A percentile compares a stretch with the other conserved stretches of the same genome.
Evolutionary conservation across 331 rosid genomes (phyloP).

Genomic region (Stylosanthes scabra): DNA sequence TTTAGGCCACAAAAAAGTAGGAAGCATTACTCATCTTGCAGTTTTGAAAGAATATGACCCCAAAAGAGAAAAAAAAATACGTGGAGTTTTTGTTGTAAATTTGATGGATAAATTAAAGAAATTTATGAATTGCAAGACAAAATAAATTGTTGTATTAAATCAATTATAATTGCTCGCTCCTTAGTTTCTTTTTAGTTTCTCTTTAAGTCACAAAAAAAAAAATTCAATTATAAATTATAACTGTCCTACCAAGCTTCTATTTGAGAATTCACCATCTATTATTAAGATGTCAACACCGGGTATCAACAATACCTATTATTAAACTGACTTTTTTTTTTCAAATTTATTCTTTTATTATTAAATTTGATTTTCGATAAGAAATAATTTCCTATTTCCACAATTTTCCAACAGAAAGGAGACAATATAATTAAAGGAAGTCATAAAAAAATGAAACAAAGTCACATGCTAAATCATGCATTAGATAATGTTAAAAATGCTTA

Average conservation of each 20-base stretch:
- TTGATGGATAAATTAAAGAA: neutral
- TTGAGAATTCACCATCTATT: neutral
- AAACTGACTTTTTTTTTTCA: too few species aligned
- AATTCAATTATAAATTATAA: too few species aligned
- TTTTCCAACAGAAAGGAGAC: constrained; percentile 5
- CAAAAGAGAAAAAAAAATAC: neutral
- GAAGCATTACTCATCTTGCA: neutral
- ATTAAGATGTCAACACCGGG: neutral
- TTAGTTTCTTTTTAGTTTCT: too few species aligned
- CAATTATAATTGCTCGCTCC: neutral
- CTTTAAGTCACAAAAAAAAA: too few species aligned
- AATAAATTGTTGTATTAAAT: neutral
- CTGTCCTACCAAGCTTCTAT: neutral
- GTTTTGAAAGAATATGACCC: too few species aligned
- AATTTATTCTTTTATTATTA: too few species aligned
- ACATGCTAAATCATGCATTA: constrained; percentile 13
- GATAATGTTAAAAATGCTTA: neutral
- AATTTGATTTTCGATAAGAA: too few species aligned
- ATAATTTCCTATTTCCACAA: too few species aligned
- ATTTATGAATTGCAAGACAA: neutral
- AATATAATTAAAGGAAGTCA: constrained; percentile 20
- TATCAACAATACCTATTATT: neutral
- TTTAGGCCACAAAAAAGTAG: neutral
- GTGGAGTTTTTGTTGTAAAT: neutral
- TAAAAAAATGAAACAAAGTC: neutral